Percentiles rank a stretch among this genome's conserved stretches.
phyloP scores from a whole-genome alignment of 2,329 filamentous ascomycete genomes.

The Cladosporium austrohemisphaericum region DNA sequence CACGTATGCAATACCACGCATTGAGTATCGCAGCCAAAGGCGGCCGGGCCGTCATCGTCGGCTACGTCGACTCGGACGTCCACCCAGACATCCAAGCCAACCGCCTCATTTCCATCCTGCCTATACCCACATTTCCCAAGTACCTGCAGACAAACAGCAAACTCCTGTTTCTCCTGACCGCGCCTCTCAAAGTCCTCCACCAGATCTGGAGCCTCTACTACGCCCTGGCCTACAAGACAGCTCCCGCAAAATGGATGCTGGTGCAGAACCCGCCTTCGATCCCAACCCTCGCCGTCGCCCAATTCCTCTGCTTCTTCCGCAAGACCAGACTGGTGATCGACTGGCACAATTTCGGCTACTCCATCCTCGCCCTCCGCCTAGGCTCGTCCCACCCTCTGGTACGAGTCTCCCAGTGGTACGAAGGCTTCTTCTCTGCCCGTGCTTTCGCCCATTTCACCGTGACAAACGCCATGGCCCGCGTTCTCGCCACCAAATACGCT shows the following conservation, averaged over 20 bases:
- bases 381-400: conserved; percentile 70
- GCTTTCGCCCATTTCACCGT: conserved; percentile 80
- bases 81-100: conserved; percentile 72
- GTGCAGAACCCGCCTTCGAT: conserved; percentile 94
- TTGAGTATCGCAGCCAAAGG: conserved; percentile 83
- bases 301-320: conserved; percentile 68
- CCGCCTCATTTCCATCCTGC: conserved; percentile 65
- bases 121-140: conserved; percentile 65
- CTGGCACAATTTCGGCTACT: conserved; percentile 99
- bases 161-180: conserved; percentile 71
- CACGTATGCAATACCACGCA: conserved; percentile 98
- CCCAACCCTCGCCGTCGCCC: conserved; percentile 75
- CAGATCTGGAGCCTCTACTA: conserved; percentile 70
- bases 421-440: conserved; percentile 64
- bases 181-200: conserved; percentile 80
- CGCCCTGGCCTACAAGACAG: conserved; percentile 68
- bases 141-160: conserved; percentile 64
- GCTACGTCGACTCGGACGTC: conserved; percentile 80
- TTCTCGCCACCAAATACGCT: conserved; percentile 61
- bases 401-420: conserved; percentile 70
- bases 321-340: conserved; percentile 83
- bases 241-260: conserved; percentile 78
- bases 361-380: conserved; percentile 71
- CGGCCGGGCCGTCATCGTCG: conserved; percentile 76
- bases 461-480: conserved; percentile 78